A percentile compares a stretch with the other conserved stretches of the same genome.
phyloP scores from a whole-genome alignment of 768 basidiomycete species.

The Pleurotus djamor region DNA sequence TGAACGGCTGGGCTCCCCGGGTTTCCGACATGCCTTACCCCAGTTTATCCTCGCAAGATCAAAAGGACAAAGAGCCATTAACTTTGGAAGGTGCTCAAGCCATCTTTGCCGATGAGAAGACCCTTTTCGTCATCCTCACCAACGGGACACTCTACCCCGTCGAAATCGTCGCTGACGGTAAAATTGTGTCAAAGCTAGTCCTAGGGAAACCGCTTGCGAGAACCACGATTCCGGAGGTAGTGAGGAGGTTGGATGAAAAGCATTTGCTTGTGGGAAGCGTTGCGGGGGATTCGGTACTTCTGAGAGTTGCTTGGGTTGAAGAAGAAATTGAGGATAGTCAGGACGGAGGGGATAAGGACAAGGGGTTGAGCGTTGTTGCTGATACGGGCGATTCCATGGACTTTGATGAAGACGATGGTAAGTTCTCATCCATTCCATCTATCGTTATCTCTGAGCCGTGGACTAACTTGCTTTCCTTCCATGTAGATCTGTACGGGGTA shows the following conservation, averaged over 20 bases:
- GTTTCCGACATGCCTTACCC: constrained; percentile 65
- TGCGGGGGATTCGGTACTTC: constrained; percentile 76
- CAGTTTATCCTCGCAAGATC: constrained; percentile 40
- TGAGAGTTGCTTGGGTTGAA: constrained; percentile 65
- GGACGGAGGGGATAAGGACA: constrained; percentile 42
- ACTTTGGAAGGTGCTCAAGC: constrained; percentile 71
- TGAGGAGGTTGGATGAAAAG: constrained; percentile 47
- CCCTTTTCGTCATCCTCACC: constrained; percentile 66
- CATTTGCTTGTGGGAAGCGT: constrained; percentile 79
- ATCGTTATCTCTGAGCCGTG: constrained; percentile 8
- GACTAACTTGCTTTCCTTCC: background rate
- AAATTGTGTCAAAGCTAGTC: constrained; percentile 60
- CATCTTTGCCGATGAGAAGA: constrained; percentile 75
- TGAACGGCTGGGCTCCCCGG: constrained; percentile 85
- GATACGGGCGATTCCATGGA: constrained; percentile 67
- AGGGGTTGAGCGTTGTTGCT: constrained; percentile 37
- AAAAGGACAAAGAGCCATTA: constrained; percentile 35
- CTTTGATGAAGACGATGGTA: constrained; percentile 76
- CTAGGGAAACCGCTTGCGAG: constrained; percentile 61
- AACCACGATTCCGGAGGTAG: constrained; percentile 62
- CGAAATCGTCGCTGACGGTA: constrained; percentile 73
- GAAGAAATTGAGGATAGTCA: constrained; percentile 57
- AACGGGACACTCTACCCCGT: constrained; percentile 80
- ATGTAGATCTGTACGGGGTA: constrained; percentile 43
- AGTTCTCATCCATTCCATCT: constrained; percentile 12